Evolutionary conservation across 805 yeast genomes (phyloP), one percentile per base, ranked within the genome.

Genomic region (Suhomyces faveliae): DNA sequence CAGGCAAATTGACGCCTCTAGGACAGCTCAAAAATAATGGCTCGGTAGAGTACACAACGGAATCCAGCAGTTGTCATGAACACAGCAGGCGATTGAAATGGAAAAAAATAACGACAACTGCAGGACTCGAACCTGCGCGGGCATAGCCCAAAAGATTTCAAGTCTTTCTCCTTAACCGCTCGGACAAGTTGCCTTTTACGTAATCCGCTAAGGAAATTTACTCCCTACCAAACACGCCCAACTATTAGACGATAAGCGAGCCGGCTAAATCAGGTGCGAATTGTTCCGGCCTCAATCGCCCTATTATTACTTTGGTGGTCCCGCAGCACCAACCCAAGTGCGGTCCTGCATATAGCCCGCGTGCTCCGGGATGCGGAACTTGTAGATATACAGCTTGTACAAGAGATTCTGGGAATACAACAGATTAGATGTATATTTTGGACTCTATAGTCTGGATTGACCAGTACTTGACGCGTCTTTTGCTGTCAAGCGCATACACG

Each of bases 401-500:
- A n/a, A n/a, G n/a, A n/a, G n/a, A n/a, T n/a, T n/a, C n/a, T n/a
- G n/a, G n/a, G n/a, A n/a, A n/a, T 7, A 22, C 23, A 22, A 22
- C 33, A n/a, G 33, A 29, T 5, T 4, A 22, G n/a, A 40, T 41
- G 44, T 41, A 41, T 23, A 19, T 41, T 3, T 12, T 41, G 19
- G 35, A 47, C 10, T 21, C 20, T 10, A 20, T 47, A 4, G 29
- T 38, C 4, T 21, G 19, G 23, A n/a, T 37, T 5, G 51, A 48
- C 29, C 20, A 13, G 6, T 30, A 44, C 17, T 30, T 48, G 35
- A 48, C 51, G 4, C 38, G 30, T 3, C 23, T 42, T 10, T 46
- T 53, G 42, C 45, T 35, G 24, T 39, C 56, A 1, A 51, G 51
- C 23, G 43, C 57, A 7, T 61, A 59, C 51, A 64, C 70, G 2